A percentile compares a stretch with the other conserved stretches of the same genome.
phyloP scores from a whole-genome alignment of 176 grass and related monocot genomes.

The Phyllostachys edulis region DNA sequence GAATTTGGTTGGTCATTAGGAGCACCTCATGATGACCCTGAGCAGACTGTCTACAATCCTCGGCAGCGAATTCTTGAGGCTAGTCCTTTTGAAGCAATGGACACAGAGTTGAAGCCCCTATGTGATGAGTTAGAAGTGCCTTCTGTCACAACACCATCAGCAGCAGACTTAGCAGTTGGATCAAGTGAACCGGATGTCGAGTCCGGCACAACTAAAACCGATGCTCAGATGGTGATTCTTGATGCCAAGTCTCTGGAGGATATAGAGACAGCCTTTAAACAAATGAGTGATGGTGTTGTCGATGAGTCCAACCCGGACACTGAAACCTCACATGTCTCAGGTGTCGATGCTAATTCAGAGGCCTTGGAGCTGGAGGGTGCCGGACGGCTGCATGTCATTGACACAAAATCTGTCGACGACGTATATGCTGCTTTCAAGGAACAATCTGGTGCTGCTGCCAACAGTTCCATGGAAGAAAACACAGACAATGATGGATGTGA shows the following conservation, averaged over 20 bases:
- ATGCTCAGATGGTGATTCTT: constrained; percentile 45
- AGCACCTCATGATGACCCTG: constrained; percentile 52
- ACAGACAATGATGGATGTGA: constrained; percentile 20
- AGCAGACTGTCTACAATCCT: constrained; percentile 89
- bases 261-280: constrained; percentile 52
- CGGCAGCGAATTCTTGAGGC: constrained; percentile 53
- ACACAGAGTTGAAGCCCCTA: constrained; percentile 38
- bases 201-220: background rate
- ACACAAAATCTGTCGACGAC: constrained; percentile 69
- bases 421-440: constrained; percentile 47
- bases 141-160: constrained; percentile 11
- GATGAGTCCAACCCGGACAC: constrained; percentile 26
- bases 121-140: constrained; percentile 20
- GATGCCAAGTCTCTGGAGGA: constrained; percentile 63
- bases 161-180: constrained; percentile 15
- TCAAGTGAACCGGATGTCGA: constrained; percentile 19
- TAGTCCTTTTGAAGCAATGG: constrained; percentile 47
- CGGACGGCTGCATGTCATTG: constrained; percentile 46
- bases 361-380: background rate
- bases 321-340: constrained; percentile 12
- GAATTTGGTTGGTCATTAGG: constrained; percentile 43
- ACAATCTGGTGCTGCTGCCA: constrained; percentile 12
- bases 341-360: constrained; percentile 22
- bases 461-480: constrained; percentile 34
- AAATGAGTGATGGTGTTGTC: constrained; percentile 37